Evolutionary conservation across 495 filamentous ascomycete genomes (phyloP), one percentile per base, ranked within the genome.

Genomic region (Penicillium silybi): DNA sequence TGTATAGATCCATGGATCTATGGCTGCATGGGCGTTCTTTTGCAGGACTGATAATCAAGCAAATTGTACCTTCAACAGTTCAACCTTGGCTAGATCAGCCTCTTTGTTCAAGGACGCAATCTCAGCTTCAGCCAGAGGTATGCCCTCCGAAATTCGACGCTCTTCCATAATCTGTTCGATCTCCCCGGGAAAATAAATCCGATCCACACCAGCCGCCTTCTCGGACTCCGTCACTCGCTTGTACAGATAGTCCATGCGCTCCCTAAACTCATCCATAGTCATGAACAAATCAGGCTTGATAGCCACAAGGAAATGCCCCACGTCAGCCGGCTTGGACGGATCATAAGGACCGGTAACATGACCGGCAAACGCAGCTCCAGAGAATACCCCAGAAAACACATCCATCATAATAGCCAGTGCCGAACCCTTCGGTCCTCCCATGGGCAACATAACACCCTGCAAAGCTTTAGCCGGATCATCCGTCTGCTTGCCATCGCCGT

Each of bases 341-440:
- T 91, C 86, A 70, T 90, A 90, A 0, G 87, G 87, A 26, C 78
- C 79, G 0, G 80, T 84, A 10, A 91, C 87, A 53, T 83, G 71
- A 0, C 87, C 87, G 0, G 85, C 87, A 69, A 89, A 88, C 0
- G 85, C 85, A 32, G 79, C 71, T 27, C 85, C 87, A 2, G 81
- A 84, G 9, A 91, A 63, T 4, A 89, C 87, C 1, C 87, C 87
- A 6, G 86, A 88, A 53, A 91, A 90, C 3, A 91, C 85, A 69
- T 91, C 87, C 87, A 90, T 90, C 87, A 91, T 90, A 34, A 91
- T 77, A 0, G 84, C 71, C 39, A 91, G 56, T 4, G 80, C 87
- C 16, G 79, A 83, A 4, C 87, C 87, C 65, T 91, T 91, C 0
- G 86, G 85, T 0, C 87, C 87, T 0, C 85, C 87, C 84, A 91